Evolutionary conservation across 1,284 basidiomycete genomes (phyloP), one percentile per base, ranked within the genome.

Genomic region (Meira miltonrushii): DNA sequence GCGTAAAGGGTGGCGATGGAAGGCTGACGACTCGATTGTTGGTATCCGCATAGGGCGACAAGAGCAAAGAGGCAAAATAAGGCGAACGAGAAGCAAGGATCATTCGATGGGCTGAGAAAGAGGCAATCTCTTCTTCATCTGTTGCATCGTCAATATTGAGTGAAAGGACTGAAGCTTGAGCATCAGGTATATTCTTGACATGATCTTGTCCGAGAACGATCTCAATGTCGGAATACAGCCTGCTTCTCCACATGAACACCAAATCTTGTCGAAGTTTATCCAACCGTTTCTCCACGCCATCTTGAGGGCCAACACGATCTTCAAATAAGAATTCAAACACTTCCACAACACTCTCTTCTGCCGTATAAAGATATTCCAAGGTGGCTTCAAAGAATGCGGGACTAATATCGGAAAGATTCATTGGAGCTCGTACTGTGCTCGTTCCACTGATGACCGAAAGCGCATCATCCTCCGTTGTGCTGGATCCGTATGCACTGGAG

Each of bases 51-150:
- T 88, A 90, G 0, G 90, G 90, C 2, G 77, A 79, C 37, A 88
- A 77, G 13, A 92, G 83, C 44, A 86, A 85, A 6, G 85, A 83
- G 56, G 85, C 83, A 78, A 97, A 96, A 81, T 97, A 97, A 0
- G 88, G 85, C 4, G 87, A 90, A 13, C 94, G 85, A 2, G 90
- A 90, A 50, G 87, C 87, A 50, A 97, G 87, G 60, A 98, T 87
- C 79, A 95, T 94, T 21, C 90, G 86, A 77, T 98, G 94, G 0
- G 90, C 87, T 0, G 90, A 88, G 79, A 97, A 96, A 28, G 58
- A 64, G 17, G 67, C 67, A 11, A 62, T 41, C 41, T 49, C 55
- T 25, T 60, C 62, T 23, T 57, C 59, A 11, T 58, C 54, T 58
- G 55, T 28, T 47, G 46, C 40, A 58, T 60, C 6, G 61, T 70